Evolutionary conservation across 345 rosid genomes (phyloP), one percentile per base, ranked within the genome.

Genomic region (Aethionema arabicum): DNA sequence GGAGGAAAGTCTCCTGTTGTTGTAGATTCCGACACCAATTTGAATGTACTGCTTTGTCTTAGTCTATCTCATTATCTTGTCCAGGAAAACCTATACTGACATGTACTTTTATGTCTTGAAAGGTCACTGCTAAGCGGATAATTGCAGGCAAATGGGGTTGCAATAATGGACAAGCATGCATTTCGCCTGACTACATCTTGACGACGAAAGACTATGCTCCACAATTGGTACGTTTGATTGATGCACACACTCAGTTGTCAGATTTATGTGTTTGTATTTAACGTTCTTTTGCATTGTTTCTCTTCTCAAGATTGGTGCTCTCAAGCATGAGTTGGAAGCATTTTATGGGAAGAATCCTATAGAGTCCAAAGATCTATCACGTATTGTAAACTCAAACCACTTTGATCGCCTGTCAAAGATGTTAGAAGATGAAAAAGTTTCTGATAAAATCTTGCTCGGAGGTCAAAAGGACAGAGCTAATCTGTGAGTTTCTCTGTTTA

Each of bases 1-100:
- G 99, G 99, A 72, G 97, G 99, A 67, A 93, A 93, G 72, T 79
- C 75, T 69, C 97, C 99, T 8, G 96, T 78, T 51, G 80, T 93
- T 32, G 75, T 93, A 58, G 99, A 88, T 80, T 80, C 90, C 2
- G 79, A 65, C 59, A 69, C 85, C 60, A 67, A 93, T 72, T 72
- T 90, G 59, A 70, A 87, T 70, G 97, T 93, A 77, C 49, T 46
- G 6, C 52, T 68, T 29, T 29, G 51, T 32, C 51, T 48, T 42
- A 21, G 31, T 53, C 16, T 37, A 32, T 44, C 27, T 10, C 7
- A 6, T 53, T 11, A 39, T 30, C 35, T 62, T 35, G 39, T 39
- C 52, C 11, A 16, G 45, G 38, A 7, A 8, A 33, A 14, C 39
- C 10, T 2, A 0, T 15, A 21, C 30, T 70, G 45, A 68, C 37